Conservation (phyloP, 305 asterid species). For the Fraxinus latifolia region DNA sequence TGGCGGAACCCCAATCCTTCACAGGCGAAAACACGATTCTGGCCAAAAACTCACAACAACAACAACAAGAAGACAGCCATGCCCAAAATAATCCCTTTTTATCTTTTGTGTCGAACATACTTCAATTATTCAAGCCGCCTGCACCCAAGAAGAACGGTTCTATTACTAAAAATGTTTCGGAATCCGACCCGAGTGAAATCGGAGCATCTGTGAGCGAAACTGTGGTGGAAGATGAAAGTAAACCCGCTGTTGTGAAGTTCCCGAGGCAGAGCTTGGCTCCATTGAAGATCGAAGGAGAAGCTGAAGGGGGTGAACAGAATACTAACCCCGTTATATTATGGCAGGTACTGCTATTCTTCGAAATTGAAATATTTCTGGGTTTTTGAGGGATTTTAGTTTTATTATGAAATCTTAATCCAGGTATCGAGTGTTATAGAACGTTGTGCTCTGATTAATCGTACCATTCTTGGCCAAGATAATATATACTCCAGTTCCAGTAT, state of each 20-base stretch:
- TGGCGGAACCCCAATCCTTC: constrained; percentile 6
- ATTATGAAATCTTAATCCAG: not conserved
- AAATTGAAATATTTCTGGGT: not conserved
- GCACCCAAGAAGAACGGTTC: not conserved
- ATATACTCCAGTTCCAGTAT: not conserved
- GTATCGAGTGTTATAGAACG: not conserved
- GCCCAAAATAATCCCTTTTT: not conserved
- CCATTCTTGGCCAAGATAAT: not conserved
- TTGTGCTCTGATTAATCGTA: not conserved
- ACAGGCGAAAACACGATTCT: not conserved
- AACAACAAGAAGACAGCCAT: not conserved
- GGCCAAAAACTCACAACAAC: not conserved
- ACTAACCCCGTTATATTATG: not conserved
- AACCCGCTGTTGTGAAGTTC: not conserved
- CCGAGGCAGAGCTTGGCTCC: not conserved
- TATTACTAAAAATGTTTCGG: not conserved
- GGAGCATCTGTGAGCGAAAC: not conserved
- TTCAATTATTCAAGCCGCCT: constrained; percentile 8
- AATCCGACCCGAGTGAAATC: not conserved
- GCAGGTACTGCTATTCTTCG: not conserved
- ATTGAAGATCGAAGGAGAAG: constrained; percentile 5
- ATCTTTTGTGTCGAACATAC: not conserved
- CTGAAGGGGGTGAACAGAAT: not conserved
- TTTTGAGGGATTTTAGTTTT: not conserved
- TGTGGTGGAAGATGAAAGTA: not conserved